Percentiles rank a stretch among this genome's conserved stretches.
phyloP scores from a whole-genome alignment of 257 asterid species.

The Solanum paucissectum region DNA sequence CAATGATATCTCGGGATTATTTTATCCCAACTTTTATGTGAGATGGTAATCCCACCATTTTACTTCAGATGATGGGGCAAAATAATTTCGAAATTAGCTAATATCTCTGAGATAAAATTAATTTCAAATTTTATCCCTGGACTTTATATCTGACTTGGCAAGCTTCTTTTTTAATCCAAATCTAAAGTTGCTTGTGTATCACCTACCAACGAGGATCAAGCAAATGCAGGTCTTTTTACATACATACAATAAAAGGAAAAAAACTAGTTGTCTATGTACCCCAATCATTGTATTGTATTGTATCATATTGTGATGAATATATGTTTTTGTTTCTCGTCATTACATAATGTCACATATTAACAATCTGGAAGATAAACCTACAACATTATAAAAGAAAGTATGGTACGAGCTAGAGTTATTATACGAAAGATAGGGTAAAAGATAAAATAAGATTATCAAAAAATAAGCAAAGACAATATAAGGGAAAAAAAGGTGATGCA shows the following conservation, averaged over 20 bases:
- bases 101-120: neutral
- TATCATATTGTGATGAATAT: neutral
- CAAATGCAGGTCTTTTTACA: neutral
- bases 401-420: neutral
- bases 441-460: no score
- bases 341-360: neutral
- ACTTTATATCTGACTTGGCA: neutral
- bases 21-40: neutral
- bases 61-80: neutral
- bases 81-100: no score
- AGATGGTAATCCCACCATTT: neutral
- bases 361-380: neutral
- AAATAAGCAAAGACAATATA: neutral
- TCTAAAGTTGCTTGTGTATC: neutral
- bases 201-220: neutral
- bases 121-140: neutral
- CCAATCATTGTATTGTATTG: neutral
- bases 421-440: neutral
- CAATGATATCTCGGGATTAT: no score
- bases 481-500: neutral
- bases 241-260: neutral
- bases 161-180: neutral
- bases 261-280: neutral
- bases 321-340: neutral
- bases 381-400: neutral